A percentile compares a stretch with the other conserved stretches of the same genome.
Conservation (phyloP, 2,329 filamentous ascomycete species). For the Fusarium liriodendri region DNA sequence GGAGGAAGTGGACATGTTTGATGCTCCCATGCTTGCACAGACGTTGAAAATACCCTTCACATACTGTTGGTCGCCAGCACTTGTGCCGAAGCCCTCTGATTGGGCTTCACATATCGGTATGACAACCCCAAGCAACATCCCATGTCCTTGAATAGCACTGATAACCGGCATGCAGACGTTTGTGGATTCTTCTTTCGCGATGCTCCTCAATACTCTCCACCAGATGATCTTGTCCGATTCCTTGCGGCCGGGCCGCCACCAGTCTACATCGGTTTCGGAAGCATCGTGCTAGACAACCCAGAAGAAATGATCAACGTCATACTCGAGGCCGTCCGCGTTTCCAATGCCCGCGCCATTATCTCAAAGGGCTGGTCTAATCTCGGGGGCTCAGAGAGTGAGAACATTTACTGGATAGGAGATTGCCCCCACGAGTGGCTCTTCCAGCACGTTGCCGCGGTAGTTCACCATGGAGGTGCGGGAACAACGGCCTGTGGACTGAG, state of each 20-base stretch:
- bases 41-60: slow-evolving; percentile 79
- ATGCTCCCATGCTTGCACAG: slow-evolving; percentile 76
- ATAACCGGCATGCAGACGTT: slow-evolving; percentile 43
- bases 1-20: slow-evolving; percentile 55
- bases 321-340: slow-evolving; percentile 69
- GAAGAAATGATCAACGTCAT: slow-evolving; percentile 73
- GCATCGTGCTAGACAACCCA: slow-evolving; percentile 77
- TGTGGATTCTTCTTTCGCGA: slow-evolving; percentile 75
- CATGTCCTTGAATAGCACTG: neutral
- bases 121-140: neutral
- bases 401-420: slow-evolving; percentile 75
- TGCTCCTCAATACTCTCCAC: slow-evolving; percentile 64
- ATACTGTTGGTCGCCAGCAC: slow-evolving; percentile 80
- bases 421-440: slow-evolving; percentile 81
- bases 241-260: slow-evolving; percentile 67
- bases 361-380: slow-evolving; percentile 79
- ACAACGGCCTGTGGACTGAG: slow-evolving; percentile 76
- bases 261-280: slow-evolving; percentile 79
- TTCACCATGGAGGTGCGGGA: slow-evolving; percentile 79
- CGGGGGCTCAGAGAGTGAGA: slow-evolving; percentile 66
- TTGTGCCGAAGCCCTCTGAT: slow-evolving; percentile 74
- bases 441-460: slow-evolving; percentile 69
- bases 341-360: slow-evolving; percentile 74
- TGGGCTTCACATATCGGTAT: slow-evolving; percentile 71
- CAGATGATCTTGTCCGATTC: slow-evolving; percentile 64